These are phyloP conservation scores for Takakia lepidozioides DNA, from an alignment of 225 moss, liverwort and hornwort species.

Conservation along the genomic window DNA sequence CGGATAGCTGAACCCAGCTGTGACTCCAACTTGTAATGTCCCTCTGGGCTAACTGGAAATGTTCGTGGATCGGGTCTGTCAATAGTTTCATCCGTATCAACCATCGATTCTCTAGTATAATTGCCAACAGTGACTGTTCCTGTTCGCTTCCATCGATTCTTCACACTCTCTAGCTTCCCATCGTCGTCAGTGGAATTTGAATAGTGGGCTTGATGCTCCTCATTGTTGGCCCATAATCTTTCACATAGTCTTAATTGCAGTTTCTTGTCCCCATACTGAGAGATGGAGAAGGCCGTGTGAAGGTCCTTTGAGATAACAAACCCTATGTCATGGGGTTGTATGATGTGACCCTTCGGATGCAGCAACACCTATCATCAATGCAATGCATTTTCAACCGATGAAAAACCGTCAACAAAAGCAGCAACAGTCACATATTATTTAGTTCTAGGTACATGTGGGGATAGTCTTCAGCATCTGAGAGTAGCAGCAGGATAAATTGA, in stretches of 20 bases:
- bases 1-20: slow-evolving; percentile 29
- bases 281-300: slow-evolving; percentile 32
- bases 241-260: neutral
- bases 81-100: neutral
- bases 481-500: too few species aligned
- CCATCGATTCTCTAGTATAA: slow-evolving; percentile 8
- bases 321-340: slow-evolving; percentile 36
- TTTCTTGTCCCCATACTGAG: slow-evolving; percentile 16
- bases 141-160: slow-evolving; percentile 31
- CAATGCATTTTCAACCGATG: neutral
- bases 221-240: slow-evolving; percentile 3
- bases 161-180: slow-evolving; percentile 28
- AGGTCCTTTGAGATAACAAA: slow-evolving; percentile 36
- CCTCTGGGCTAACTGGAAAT: slow-evolving; percentile 31
- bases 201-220: slow-evolving; percentile 4
- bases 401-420: neutral
- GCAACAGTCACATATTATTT: too few species aligned
- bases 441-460: too few species aligned
- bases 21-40: slow-evolving; percentile 33
- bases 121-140: slow-evolving; percentile 19
- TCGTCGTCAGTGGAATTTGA: neutral
- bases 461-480: too few species aligned
- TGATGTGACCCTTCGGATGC: slow-evolving; percentile 28
- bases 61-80: neutral
- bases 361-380: slow-evolving; percentile 15